Evolutionary conservation across 768 basidiomycete genomes (phyloP), one percentile per base, ranked within the genome.

Genomic region (Leccinum boreale): DNA sequence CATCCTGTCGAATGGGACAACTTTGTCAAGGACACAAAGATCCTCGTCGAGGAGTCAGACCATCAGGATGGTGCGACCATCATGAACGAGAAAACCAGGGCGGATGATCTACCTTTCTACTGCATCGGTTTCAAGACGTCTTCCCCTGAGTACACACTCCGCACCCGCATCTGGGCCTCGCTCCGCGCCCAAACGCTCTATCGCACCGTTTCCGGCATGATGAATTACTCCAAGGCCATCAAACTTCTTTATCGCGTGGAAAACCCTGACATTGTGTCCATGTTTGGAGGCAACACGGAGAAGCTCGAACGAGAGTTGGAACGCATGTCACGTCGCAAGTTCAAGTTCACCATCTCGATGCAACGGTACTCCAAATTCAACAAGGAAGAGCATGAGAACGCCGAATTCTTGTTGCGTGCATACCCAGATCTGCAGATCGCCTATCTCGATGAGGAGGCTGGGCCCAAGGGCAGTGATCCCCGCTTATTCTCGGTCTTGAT

Each of bases 171-270:
- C 64, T 98, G 97, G 97, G 96, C 97, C 2, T 98, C 95, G 3
- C 82, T 99, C 26, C 92, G 97, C 54, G 95, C 95, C 5, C 97
- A 99, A 76, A 99, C 97, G 0, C 84, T 99, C 31, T 99, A 99
- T 74, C 89, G 97, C 61, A 99, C 97, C 11, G 94, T 98, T 19
- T 98, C 97, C 5, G 97, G 97, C 60, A 98, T 99, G 93, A 98
- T 99, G 97, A 98, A 99, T 78, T 99, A 99, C 77, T 90, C 94
- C 67, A 99, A 99, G 77, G 97, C 97, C 24, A 96, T 99, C 86
- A 99, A 99, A 74, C 83, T 99, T 36, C 83, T 98, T 19, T 98
- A 98, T 74, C 92, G 97, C 35, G 96, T 99, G 60, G 97, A 98
- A 76, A 98, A 98, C 74, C 97, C 97, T 8, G 93, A 94, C 72